Evolutionary conservation across 768 basidiomycete species (phyloP).

Genomic region (Boletus barrowsii): DNA sequence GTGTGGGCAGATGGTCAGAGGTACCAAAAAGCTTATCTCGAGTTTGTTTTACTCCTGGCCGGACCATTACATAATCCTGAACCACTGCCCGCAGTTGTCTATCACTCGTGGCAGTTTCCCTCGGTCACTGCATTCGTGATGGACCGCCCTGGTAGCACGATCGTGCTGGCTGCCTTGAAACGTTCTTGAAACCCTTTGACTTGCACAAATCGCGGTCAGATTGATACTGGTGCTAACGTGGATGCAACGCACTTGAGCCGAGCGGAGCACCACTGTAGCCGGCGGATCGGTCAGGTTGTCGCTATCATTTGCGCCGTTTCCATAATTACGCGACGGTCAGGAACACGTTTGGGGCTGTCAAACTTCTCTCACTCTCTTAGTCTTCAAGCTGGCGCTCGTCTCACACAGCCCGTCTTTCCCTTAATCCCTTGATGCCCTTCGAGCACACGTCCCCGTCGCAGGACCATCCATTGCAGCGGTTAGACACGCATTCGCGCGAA

Average conservation of each 20-base stretch:
- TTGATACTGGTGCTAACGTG: too few species aligned
- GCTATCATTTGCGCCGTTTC: conserved; percentile 2
- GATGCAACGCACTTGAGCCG: too few species aligned
- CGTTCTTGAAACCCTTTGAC: not conserved
- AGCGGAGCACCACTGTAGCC: not conserved
- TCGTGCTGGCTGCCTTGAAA: too few species aligned
- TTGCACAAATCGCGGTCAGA: too few species aligned
- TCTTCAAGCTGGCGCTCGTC: conserved; percentile 4
- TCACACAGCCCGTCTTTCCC: conserved; percentile 2
- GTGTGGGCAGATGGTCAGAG: not conserved
- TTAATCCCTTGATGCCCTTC: conserved; percentile 18
- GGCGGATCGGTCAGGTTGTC: not conserved
- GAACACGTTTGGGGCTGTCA: conserved; percentile 8
- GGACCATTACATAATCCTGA: not conserved
- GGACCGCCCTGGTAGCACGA: not conserved
- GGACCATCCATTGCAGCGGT: not conserved
- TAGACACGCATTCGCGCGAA: not conserved
- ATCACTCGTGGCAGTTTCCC: not conserved
- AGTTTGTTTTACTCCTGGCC: not conserved
- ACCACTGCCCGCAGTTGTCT: too few species aligned
- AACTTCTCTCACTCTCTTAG: conserved; percentile 15
- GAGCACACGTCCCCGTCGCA: conserved; percentile 6
- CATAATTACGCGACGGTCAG: conserved; percentile 20
- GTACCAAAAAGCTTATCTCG: not conserved
- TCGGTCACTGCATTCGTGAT: conserved; percentile 3